phyloP scores from a whole-genome alignment of 2,329 filamentous ascomycete genomes.

The Phyllosticta paracitricarpa region DNA sequence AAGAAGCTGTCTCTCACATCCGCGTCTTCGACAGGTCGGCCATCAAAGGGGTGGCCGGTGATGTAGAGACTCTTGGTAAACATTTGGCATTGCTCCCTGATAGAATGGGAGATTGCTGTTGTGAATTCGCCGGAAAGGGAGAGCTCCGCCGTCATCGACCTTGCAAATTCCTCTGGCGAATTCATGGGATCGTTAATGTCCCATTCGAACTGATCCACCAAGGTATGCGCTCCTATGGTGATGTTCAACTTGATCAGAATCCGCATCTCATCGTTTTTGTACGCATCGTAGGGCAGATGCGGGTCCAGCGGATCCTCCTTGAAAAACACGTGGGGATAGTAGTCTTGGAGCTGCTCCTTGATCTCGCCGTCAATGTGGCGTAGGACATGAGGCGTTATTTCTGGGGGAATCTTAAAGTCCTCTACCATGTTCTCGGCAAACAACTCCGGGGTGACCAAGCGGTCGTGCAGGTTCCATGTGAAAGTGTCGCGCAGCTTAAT shows the following conservation, averaged over 20 bases:
- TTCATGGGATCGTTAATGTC: slow-evolving; percentile 94
- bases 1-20: slow-evolving; percentile 81
- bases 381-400: slow-evolving; percentile 45
- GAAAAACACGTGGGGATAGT: slow-evolving; percentile 82
- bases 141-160: slow-evolving; percentile 78
- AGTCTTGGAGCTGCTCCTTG: slow-evolving; percentile 83
- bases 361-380: slow-evolving; percentile 66
- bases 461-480: slow-evolving; percentile 95
- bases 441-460: slow-evolving; percentile 65
- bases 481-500: slow-evolving; percentile 94
- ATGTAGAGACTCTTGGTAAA: slow-evolving; percentile 92
- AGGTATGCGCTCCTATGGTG: slow-evolving; percentile 86
- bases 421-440: slow-evolving; percentile 88
- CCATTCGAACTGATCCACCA: slow-evolving; percentile 98
- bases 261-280: slow-evolving; percentile 99
- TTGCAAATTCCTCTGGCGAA: slow-evolving; percentile 88
- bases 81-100: slow-evolving; percentile 88
- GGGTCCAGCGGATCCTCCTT: slow-evolving; percentile 86
- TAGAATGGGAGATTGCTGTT: slow-evolving; percentile 94
- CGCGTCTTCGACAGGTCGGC: slow-evolving; percentile 81
- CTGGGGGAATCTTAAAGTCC: slow-evolving; percentile 67
- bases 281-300: slow-evolving; percentile 79
- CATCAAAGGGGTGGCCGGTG: slow-evolving; percentile 89
- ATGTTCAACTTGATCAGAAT: slow-evolving; percentile 94
- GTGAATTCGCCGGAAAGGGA: slow-evolving; percentile 92